phyloP scores from a whole-genome alignment of 495 filamentous ascomycete species.

The Penicillium daleae region DNA sequence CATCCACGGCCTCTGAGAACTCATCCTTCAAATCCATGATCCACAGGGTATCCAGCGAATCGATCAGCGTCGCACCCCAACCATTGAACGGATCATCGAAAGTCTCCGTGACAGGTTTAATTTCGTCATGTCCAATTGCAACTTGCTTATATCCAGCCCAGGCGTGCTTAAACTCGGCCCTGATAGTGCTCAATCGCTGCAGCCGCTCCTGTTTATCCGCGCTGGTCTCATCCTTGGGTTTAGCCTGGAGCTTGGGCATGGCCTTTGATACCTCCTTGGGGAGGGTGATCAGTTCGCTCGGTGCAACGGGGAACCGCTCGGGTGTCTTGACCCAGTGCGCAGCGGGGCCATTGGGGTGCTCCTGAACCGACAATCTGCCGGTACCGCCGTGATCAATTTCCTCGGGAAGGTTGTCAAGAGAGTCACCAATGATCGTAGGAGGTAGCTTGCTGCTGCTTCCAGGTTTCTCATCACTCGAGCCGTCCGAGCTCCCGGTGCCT shows the following conservation, averaged over 20 bases:
- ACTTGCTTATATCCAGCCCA: slow-evolving; percentile 75
- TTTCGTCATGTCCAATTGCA: slow-evolving; percentile 81
- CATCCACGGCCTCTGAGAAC: slow-evolving; percentile 82
- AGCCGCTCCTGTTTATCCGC: slow-evolving; percentile 64
- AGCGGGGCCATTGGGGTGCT: slow-evolving; percentile 34
- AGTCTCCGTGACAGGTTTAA: slow-evolving; percentile 66
- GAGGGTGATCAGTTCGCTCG: slow-evolving; percentile 70
- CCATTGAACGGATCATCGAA: slow-evolving; percentile 81
- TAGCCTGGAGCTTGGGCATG: slow-evolving; percentile 77
- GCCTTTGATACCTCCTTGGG: slow-evolving; percentile 69
- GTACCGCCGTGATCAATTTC: slow-evolving; percentile 24
- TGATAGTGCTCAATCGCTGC: slow-evolving; percentile 64
- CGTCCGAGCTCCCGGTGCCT: slow-evolving; percentile 4
- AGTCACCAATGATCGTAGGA: not conserved
- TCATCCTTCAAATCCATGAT: slow-evolving; percentile 92
- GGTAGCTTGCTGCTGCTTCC: not conserved
- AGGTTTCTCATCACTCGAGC: not conserved
- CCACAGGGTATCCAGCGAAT: slow-evolving; percentile 93
- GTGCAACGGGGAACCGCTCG: slow-evolving; percentile 75
- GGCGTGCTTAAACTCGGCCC: slow-evolving; percentile 67
- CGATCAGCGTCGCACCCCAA: slow-evolving; percentile 94
- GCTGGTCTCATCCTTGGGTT: slow-evolving; percentile 66
- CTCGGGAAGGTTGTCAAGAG: not conserved
- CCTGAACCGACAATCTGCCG: slow-evolving; percentile 43
- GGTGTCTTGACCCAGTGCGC: slow-evolving; percentile 71